Evolutionary conservation across 768 basidiomycete genomes (phyloP), one percentile per base, ranked within the genome.

Genomic region (Phanerochaete carnosa): DNA sequence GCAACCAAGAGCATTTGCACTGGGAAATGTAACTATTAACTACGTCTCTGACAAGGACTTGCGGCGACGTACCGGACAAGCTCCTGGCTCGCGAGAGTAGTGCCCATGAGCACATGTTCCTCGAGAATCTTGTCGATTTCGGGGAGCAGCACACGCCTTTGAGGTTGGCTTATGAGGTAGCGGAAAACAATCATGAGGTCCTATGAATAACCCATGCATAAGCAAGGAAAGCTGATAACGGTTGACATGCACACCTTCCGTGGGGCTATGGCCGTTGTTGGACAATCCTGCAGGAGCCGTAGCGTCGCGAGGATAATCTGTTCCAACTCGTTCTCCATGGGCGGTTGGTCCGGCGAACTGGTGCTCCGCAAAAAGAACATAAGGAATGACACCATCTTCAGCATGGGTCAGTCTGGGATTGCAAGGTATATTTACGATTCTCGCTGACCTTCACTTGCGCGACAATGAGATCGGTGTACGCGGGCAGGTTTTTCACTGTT

Each of bases 281-380:
- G 95, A 69, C 95, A 95, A 71, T 98, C 95, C 70, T 97, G 92
- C 51, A 98, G 79, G 32, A 98, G 78, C n/a, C 97, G 83, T 33
- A 98, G 75, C 29, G 90, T 87, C 23, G 87, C 84, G 54, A 90
- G 76, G 32, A 95, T 87, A 26, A 98, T 82, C 4, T 82, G 85
- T 69, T 96, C 92, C 2, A 83, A 77, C 45, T 90, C 86, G 58
- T 87, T 22, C 9, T 55, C 54, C 54, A 23, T 26, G 12, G 26
- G 49, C 29, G 15, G 33, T 19, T 25, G 33, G 39, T 55, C 51
- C 11, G 51, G 51, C 15, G n/a, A 5, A 43, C 11, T 25, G 22
- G 80, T 76, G 68, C 87, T 78, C 54, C 95, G 84, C 65, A 95
- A 85, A 23, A 95, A 86, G 76, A 94, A 97, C 1, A 94, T 92